A percentile compares a stretch with the other conserved stretches of the same genome.
phyloP scores from a whole-genome alignment of 306 rosid species.

The Erythrophleum fordii region DNA sequence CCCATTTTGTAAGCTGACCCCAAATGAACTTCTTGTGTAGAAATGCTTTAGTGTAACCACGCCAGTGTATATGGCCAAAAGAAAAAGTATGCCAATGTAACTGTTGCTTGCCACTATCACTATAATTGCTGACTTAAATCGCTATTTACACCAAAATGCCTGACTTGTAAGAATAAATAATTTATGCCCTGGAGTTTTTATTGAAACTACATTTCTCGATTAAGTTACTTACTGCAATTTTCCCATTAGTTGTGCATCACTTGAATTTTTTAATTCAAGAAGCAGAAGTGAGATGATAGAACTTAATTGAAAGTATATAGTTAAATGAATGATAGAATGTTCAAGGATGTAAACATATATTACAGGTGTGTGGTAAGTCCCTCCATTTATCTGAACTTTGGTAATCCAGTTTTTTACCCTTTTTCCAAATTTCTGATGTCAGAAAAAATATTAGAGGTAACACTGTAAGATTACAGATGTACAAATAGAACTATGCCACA shows the following conservation, averaged over 20 bases:
- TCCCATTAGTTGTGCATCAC: neutral
- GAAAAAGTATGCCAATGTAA: neutral
- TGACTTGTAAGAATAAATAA: neutral
- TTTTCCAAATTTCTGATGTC: neutral
- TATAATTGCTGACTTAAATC: neutral
- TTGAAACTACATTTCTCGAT: neutral
- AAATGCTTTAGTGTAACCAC: neutral
- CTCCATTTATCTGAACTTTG: neutral
- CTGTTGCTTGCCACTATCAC: neutral
- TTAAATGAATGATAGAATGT: neutral
- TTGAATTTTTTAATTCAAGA: neutral
- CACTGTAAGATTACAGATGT: neutral
- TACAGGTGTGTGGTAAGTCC: neutral
- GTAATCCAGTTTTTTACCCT: too few species aligned
- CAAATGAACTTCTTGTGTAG: neutral
- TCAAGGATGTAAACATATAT: neutral
- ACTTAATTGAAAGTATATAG: neutral
- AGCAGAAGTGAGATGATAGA: neutral
- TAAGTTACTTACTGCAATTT: neutral
- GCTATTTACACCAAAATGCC: neutral
- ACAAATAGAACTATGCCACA: neutral
- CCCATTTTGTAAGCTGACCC: constrained; percentile 5
- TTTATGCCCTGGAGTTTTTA: neutral
- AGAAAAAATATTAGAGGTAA: neutral
- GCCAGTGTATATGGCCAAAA: neutral